These are phyloP conservation scores for Taiozyma onychis DNA, from an alignment of 1,139 yeast species.

Conservation along the genomic window DNA sequence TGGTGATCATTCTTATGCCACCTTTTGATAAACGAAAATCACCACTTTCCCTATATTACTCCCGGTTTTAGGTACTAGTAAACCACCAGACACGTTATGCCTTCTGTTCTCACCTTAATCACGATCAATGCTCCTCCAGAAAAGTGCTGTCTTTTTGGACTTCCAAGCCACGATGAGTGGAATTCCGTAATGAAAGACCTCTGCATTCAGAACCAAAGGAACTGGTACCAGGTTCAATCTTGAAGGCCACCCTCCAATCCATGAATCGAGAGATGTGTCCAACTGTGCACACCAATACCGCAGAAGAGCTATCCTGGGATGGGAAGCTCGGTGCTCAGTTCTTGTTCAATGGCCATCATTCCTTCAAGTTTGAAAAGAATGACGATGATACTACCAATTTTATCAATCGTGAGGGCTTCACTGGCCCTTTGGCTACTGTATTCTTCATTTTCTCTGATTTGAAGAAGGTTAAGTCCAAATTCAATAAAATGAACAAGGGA, in stretches of 20 bases:
- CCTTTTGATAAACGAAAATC: too few relatives aligned
- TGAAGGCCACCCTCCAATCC: neutral
- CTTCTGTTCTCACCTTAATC: neutral
- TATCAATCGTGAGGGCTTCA: slow-evolving; percentile 5
- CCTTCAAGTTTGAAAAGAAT: slow-evolving; percentile 4
- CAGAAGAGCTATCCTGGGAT: slow-evolving; percentile 4
- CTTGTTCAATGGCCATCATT: slow-evolving; percentile 3
- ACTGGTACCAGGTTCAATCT: neutral
- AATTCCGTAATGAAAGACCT: neutral
- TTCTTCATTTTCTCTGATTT: neutral
- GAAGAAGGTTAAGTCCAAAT: neutral
- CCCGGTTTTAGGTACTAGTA: too few relatives aligned
- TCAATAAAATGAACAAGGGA: neutral
- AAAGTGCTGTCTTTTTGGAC: slow-evolving; percentile 3
- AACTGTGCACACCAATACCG: slow-evolving; percentile 1
- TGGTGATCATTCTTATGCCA: too few relatives aligned
- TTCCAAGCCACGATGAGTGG: slow-evolving; percentile 2
- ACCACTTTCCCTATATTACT: too few relatives aligned
- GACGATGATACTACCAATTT: slow-evolving; percentile 1
- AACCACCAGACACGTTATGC: neutral
- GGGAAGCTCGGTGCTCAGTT: neutral
- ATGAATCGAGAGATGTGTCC: neutral
- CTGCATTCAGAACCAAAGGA: neutral
- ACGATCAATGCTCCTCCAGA: slow-evolving; percentile 4
- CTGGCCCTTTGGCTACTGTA: neutral